These are phyloP conservation scores for Anisodus tanguticus DNA, from an alignment of 257 asterid genomes.

Conservation along the genomic window DNA sequence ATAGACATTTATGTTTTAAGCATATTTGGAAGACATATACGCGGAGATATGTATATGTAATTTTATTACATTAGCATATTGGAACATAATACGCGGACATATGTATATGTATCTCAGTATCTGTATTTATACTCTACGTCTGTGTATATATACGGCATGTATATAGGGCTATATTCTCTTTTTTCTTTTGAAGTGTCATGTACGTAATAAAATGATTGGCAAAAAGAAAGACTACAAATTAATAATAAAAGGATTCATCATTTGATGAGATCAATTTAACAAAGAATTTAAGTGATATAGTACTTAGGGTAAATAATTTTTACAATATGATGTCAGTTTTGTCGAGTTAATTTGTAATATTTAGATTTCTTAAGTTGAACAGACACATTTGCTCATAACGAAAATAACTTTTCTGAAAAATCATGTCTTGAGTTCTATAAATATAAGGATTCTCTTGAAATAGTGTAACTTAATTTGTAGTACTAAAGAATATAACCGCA, in stretches of 20 bases:
- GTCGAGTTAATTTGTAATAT: not conserved
- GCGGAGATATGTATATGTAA: not conserved
- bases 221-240: no score
- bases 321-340: not conserved
- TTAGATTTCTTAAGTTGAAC: not conserved
- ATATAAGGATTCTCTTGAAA: not conserved
- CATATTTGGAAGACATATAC: constrained; percentile 22
- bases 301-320: not conserved
- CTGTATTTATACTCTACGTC: no score
- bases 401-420: not conserved
- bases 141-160: no score
- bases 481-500: not conserved
- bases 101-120: no score
- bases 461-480: no score
- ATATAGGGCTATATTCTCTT: no score
- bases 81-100: no score
- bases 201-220: no score
- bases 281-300: not conserved
- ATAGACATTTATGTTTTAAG: constrained; percentile 25
- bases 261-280: not conserved
- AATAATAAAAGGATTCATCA: not conserved
- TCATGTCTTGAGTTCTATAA: not conserved
- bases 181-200: not conserved
- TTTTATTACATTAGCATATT: no score
- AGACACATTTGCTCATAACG: no score